A percentile compares a stretch with the other conserved stretches of the same genome.
These are phyloP conservation scores for Colletotrichum lindemuthianum DNA, from an alignment of 2,329 filamentous ascomycete genomes.

Conservation along the genomic window DNA sequence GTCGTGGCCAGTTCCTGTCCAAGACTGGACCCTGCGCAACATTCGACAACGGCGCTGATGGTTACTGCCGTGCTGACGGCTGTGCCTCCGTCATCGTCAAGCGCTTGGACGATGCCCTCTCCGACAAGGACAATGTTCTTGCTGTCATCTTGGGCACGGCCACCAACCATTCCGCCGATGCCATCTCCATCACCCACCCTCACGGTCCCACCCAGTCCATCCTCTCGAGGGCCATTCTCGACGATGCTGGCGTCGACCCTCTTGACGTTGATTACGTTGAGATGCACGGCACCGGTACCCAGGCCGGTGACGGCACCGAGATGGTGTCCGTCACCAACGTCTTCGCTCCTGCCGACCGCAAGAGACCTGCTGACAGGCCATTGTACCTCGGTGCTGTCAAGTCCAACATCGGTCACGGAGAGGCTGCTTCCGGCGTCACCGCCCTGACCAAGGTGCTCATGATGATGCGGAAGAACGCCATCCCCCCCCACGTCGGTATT, in stretches of 20 bases:
- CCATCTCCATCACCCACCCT: conserved; percentile 85
- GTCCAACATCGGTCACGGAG: conserved; percentile 71
- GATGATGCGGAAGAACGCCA: conserved; percentile 71
- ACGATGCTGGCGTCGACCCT: conserved; percentile 78
- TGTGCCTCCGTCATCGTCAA: conserved; percentile 82
- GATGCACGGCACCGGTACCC: conserved; percentile 90
- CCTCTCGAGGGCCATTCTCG: conserved; percentile 75
- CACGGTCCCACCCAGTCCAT: conserved; percentile 80
- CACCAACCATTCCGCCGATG: conserved; percentile 85
- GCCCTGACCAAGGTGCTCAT: conserved; percentile 72
- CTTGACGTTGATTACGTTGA: conserved; percentile 85
- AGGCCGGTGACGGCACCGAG: conserved; percentile 84
- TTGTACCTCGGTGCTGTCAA: conserved; percentile 72
- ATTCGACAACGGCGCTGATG: conserved; percentile 82
- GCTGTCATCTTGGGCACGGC: conserved; percentile 78
- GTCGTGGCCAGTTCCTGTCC: conserved; percentile 81
- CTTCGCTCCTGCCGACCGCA: conserved; percentile 58
- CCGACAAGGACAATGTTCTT: conserved; percentile 81
- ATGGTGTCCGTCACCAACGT: conserved; percentile 77
- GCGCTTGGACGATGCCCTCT: conserved; percentile 79
- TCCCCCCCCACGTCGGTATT: conserved; percentile 75
- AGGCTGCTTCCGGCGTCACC: conserved; percentile 70
- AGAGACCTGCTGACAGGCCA: conserved; percentile 59
- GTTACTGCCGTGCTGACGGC: conserved; percentile 83
- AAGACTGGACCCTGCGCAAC: conserved; percentile 82